Evolutionary conservation across 495 filamentous ascomycete genomes (phyloP).

Genomic region (Lepraria neglecta): DNA sequence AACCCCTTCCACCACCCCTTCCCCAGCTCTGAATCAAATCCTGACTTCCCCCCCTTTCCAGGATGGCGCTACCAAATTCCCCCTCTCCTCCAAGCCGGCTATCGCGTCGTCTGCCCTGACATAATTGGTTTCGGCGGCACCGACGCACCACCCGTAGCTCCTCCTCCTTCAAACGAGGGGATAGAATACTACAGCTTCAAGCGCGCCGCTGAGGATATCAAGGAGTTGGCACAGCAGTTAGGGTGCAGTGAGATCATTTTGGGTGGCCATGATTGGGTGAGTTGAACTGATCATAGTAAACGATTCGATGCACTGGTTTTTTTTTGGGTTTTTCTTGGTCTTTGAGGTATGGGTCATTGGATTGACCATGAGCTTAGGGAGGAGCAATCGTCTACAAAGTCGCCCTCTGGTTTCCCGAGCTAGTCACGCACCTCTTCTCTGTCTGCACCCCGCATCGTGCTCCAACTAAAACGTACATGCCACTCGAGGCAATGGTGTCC

Average conservation of each 20-base stretch:
- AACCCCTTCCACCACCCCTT: not conserved
- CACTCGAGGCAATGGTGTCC: constrained; percentile 50
- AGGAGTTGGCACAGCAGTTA: constrained; percentile 54
- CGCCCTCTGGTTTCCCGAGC: constrained; percentile 62
- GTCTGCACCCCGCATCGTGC: constrained; percentile 69
- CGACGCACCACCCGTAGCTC: constrained; percentile 45
- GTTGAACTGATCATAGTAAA: constrained; percentile 10
- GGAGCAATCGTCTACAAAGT: constrained; percentile 55
- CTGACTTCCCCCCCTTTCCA: not conserved
- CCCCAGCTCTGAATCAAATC: not conserved
- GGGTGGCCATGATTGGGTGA: constrained; percentile 83
- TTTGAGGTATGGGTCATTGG: not conserved
- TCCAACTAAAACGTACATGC: constrained; percentile 42
- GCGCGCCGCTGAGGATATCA: constrained; percentile 62
- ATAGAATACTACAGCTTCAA: constrained; percentile 60
- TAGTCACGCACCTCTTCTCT: constrained; percentile 66
- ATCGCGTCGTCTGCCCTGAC: constrained; percentile 71
- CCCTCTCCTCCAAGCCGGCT: constrained; percentile 56
- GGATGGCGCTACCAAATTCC: constrained; percentile 82
- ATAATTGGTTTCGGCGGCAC: constrained; percentile 77
- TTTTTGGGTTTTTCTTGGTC: not conserved
- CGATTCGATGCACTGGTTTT: not conserved
- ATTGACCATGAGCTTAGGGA: constrained; percentile 30
- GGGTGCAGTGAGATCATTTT: constrained; percentile 57
- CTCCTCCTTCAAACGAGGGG: constrained; percentile 42